Percentiles rank a stretch among this genome's conserved stretches.
phyloP scores from a whole-genome alignment of 2,329 filamentous ascomycete species.

The Basipetospora chlamydospora region DNA sequence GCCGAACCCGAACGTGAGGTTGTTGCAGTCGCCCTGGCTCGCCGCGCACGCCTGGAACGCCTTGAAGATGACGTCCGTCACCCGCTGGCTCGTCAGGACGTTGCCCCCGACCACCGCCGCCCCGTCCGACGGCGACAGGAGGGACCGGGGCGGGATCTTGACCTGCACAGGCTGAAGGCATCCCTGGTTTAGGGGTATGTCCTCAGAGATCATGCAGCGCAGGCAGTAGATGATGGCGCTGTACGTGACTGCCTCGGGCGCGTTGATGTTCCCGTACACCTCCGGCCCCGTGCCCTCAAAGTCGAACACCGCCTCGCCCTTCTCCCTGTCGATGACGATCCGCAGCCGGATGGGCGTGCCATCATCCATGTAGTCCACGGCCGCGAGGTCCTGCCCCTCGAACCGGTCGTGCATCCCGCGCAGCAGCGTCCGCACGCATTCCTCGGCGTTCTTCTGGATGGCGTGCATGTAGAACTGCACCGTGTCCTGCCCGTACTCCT shows the following conservation, averaged over 20 bases:
- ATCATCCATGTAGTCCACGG: constrained; percentile 73
- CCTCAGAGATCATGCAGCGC: constrained; percentile 62
- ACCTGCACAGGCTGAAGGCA: constrained; percentile 64
- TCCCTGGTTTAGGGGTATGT: constrained; percentile 74
- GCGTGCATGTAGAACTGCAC: constrained; percentile 75
- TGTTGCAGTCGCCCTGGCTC: constrained; percentile 69
- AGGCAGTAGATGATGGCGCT: constrained; percentile 82
- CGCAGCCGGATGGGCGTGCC: constrained; percentile 62
- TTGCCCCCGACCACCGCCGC: constrained; percentile 76
- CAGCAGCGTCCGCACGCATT: constrained; percentile 57
- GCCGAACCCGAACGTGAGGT: constrained; percentile 67
- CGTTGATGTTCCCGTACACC: constrained; percentile 69
- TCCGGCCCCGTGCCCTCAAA: constrained; percentile 68
- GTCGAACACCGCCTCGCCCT: constrained; percentile 68
- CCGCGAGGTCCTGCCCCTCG: constrained; percentile 37
- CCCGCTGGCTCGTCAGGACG: constrained; percentile 36
- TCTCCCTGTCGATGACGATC: constrained; percentile 58
- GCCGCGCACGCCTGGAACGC: constrained; percentile 70
- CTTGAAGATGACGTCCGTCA: constrained; percentile 37
- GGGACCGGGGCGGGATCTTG: constrained; percentile 55
- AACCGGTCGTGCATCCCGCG: constrained; percentile 58
- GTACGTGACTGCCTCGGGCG: constrained; percentile 68
- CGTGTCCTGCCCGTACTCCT: constrained; percentile 62
- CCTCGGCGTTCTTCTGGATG: constrained; percentile 68
- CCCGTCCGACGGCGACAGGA: constrained; percentile 60